These are phyloP conservation scores for Dittrichia graveolens DNA, from an alignment of 129 eudicot genomes.

Conservation along the genomic window DNA sequence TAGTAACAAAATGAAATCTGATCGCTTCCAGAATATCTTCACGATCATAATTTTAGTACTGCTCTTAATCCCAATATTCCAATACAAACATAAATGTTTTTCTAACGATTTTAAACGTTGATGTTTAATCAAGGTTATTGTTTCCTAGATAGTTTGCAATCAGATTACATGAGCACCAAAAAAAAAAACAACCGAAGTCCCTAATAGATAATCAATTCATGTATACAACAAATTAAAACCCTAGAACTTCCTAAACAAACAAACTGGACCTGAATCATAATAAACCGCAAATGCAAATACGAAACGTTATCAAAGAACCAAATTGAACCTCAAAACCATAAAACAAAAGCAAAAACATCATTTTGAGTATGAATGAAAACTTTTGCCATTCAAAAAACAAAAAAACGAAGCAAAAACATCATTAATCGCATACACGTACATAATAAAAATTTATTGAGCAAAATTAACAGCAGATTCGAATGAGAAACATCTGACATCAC, in stretches of 20 bases:
- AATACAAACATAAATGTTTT: not conserved
- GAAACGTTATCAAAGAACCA: not conserved
- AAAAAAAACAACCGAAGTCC: slow-evolving; percentile 1
- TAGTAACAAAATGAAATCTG: not conserved
- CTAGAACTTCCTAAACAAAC: not conserved
- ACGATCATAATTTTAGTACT: not conserved
- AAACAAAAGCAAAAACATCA: not conserved
- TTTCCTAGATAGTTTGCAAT: not conserved
- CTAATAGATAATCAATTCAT: slow-evolving; percentile 9
- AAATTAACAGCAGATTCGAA: not conserved
- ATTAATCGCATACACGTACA: too few species aligned
- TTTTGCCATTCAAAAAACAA: too few species aligned
- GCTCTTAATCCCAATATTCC: not conserved
- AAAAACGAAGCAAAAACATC: too few species aligned
- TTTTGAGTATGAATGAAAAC: too few species aligned
- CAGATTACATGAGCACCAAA: not conserved
- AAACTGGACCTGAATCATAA: not conserved
- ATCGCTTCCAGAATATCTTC: not conserved
- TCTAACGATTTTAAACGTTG: not conserved
- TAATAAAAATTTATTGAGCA: too few species aligned
- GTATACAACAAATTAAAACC: slow-evolving; percentile 17
- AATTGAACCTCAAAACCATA: not conserved
- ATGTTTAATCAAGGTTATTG: not conserved
- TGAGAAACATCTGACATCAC: not conserved
- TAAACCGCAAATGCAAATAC: not conserved